These are phyloP conservation scores for Trametes polyzona DNA, from an alignment of 1,284 basidiomycete genomes.

Conservation along the genomic window DNA sequence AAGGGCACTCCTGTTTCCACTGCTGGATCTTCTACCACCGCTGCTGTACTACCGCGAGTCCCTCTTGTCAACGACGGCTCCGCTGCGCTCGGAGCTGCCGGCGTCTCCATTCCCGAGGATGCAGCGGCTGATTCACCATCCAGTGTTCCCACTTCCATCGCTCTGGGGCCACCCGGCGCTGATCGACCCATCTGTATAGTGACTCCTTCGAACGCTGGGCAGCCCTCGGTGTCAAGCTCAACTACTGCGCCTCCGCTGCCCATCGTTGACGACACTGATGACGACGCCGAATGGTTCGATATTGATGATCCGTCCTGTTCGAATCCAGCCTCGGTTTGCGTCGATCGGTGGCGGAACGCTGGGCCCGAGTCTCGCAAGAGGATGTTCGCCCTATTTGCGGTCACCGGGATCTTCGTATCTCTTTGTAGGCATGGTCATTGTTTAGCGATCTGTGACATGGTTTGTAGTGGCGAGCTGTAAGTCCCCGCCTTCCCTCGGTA, in stretches of 20 bases:
- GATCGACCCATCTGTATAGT: too few relatives aligned
- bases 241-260: not conserved
- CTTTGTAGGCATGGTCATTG: constrained; percentile 40
- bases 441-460: constrained; percentile 39
- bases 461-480: constrained; percentile 42
- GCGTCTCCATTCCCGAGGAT: too few relatives aligned
- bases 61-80: too few relatives aligned
- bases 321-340: constrained; percentile 9
- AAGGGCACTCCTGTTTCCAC: not conserved
- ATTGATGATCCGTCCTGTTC: not conserved
- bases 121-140: too few relatives aligned
- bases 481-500: constrained; percentile 19
- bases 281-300: not conserved
- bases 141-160: too few relatives aligned
- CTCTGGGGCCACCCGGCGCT: too few relatives aligned
- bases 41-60: too few relatives aligned
- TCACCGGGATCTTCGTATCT: constrained; percentile 39
- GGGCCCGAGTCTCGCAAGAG: constrained; percentile 32
- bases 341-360: constrained; percentile 25
- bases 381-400: constrained; percentile 36
- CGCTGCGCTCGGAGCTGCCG: too few relatives aligned
- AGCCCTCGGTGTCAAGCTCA: too few relatives aligned
- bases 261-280: constrained; percentile 8
- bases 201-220: too few relatives aligned
- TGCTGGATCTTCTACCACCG: not conserved